A percentile compares a stretch with the other conserved stretches of the same genome.
phyloP scores from a whole-genome alignment of 2,329 filamentous ascomycete genomes.

The Xylaria sp. region DNA sequence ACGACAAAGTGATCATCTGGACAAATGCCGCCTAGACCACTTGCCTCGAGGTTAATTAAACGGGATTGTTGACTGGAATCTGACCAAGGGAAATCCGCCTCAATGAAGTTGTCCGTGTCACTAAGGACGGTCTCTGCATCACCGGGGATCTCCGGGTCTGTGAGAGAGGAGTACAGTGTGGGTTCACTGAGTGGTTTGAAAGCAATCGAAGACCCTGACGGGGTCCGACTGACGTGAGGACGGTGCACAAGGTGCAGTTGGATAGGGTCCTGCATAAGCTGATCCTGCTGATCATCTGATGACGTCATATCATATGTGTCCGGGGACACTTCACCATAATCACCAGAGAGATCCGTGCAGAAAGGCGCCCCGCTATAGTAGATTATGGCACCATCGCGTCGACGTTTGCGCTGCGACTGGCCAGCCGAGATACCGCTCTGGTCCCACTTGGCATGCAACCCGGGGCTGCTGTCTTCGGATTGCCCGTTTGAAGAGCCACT shows the following conservation, averaged over 20 bases:
- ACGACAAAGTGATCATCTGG: conserved; percentile 73
- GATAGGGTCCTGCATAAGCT: conserved; percentile 33
- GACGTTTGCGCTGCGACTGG: conserved; percentile 62
- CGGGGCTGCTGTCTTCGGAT: conserved; percentile 60
- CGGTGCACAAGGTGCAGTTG: conserved; percentile 43
- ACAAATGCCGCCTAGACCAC: conserved; percentile 66
- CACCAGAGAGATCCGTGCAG: conserved; percentile 81
- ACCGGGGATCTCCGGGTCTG: conserved; percentile 47
- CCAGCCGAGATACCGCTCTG: conserved; percentile 52
- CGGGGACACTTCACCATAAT: conserved; percentile 62
- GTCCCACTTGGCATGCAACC: conserved; percentile 57
- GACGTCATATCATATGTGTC: conserved; percentile 59
- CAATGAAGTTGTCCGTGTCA: conserved; percentile 54
- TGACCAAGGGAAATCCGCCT: conserved; percentile 61
- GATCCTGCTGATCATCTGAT: conserved; percentile 53
- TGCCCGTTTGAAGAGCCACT: conserved; percentile 60
- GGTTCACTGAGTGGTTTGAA: conserved; percentile 62
- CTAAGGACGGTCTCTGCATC: conserved; percentile 48
- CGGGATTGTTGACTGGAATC: conserved; percentile 53
- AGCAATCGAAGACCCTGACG: conserved; percentile 62
- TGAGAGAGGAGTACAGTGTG: conserved; percentile 39
- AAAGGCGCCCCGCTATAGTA: conserved; percentile 85
- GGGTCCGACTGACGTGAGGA: conserved; percentile 44
- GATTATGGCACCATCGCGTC: conserved; percentile 78
- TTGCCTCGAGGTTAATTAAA: conserved; percentile 61